Percentiles rank a stretch among this genome's conserved stretches.
Evolutionary conservation across 495 filamentous ascomycete species (phyloP).

Genomic region (Daldinia childiae): DNA sequence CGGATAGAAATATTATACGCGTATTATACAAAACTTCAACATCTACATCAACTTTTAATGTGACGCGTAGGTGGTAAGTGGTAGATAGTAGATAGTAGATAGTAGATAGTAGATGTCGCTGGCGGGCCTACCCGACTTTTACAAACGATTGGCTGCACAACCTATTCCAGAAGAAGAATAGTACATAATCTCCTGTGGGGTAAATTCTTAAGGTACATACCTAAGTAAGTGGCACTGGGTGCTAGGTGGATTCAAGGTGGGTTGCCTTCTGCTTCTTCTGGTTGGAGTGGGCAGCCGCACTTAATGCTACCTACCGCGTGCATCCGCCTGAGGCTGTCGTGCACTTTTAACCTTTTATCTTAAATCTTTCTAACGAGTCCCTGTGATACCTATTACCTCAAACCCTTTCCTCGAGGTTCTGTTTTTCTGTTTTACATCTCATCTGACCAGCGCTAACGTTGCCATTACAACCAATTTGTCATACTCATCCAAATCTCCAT

Average conservation of each 20-base stretch:
- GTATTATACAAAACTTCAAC: no score
- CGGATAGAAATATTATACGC: no score
- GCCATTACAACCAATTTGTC: slow-evolving; percentile 24
- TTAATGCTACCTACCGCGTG: slow-evolving; percentile 39
- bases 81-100: no score
- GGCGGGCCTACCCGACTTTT: not conserved
- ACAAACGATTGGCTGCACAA: not conserved
- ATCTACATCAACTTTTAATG: no score
- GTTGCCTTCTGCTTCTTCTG: slow-evolving; percentile 1
- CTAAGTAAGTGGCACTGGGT: no score
- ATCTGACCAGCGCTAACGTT: not conserved
- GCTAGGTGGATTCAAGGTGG: slow-evolving; percentile 19
- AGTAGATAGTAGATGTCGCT: not conserved
- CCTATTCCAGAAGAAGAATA: not conserved
- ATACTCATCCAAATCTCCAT: slow-evolving; percentile 31
- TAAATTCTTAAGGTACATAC: slow-evolving; percentile 2
- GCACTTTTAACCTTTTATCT: slow-evolving; percentile 27
- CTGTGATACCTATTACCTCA: slow-evolving; percentile 9
- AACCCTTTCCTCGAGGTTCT: slow-evolving; percentile 3
- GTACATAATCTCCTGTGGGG: slow-evolving; percentile 21
- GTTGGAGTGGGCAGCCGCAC: slow-evolving; percentile 35
- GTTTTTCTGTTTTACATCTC: slow-evolving; percentile 1
- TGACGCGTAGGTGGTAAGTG: no score
- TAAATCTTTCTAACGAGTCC: slow-evolving; percentile 23
- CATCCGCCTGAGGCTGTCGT: slow-evolving; percentile 24